Conservation (phyloP, 2,329 filamentous ascomycete genomes). For the Colletotrichum godetiae region DNA sequence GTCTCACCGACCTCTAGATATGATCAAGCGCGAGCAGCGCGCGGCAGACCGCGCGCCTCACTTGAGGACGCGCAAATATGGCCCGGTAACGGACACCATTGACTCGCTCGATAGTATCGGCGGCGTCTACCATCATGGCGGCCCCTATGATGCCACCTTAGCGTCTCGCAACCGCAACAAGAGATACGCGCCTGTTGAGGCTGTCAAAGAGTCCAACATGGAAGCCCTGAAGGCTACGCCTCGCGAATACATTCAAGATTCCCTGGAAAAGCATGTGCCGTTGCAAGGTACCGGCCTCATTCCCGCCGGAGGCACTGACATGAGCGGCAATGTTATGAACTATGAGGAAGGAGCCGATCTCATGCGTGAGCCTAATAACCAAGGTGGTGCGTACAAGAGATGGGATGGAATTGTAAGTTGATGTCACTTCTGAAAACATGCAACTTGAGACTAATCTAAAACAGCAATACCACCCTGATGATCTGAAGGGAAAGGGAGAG, state of each 20-base stretch:
- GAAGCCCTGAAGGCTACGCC: constrained; percentile 87
- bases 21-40: constrained; percentile 71
- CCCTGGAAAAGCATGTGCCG: constrained; percentile 78
- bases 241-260: constrained; percentile 79
- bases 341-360: constrained; percentile 91
- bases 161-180: constrained; percentile 76
- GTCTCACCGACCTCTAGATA: constrained; percentile 74
- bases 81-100: constrained; percentile 80
- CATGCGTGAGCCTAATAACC: constrained; percentile 77
- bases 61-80: constrained; percentile 72
- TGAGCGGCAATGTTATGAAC: constrained; percentile 75
- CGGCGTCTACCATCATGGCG: constrained; percentile 85
- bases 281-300: constrained; percentile 83
- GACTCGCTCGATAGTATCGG: constrained; percentile 80
- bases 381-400: constrained; percentile 81
- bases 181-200: constrained; percentile 77
- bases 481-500: constrained; percentile 86
- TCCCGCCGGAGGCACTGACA: constrained; percentile 78
- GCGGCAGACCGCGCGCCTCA: constrained; percentile 75
- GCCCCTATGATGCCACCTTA: constrained; percentile 88
- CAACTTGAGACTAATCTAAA: constrained; percentile 8
- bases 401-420: constrained; percentile 78
- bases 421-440: neutral
- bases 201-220: constrained; percentile 77
- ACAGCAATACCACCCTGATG: constrained; percentile 77